Evolutionary conservation across 176 grass and related monocot genomes (phyloP).

Genomic region (Alopecurus myosuroides): DNA sequence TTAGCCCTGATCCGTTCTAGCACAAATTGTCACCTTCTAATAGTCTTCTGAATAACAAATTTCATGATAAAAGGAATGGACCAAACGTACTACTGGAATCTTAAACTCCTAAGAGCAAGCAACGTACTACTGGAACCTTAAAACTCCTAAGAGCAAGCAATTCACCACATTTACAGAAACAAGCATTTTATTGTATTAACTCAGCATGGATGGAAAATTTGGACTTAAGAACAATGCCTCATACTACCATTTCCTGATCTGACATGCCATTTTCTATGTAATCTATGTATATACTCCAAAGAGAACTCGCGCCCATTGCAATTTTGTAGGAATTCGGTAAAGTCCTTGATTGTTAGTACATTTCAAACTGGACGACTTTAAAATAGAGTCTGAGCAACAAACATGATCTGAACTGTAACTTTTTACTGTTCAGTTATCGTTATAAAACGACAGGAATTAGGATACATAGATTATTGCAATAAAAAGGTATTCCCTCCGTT

Average conservation of each 20-base stretch:
- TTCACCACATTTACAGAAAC: background rate
- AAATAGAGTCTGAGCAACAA: background rate
- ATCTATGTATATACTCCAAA: background rate
- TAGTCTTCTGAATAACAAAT: background rate
- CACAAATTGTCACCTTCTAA: slow-evolving; percentile 14
- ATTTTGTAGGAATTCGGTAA: background rate
- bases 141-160: background rate
- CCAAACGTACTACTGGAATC: background rate
- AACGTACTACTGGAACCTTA: background rate
- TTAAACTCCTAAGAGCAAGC: background rate
- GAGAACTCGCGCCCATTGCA: background rate
- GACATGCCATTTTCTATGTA: background rate
- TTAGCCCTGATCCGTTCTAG: background rate
- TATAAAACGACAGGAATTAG: background rate
- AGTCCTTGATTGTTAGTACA: background rate
- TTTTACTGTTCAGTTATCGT: background rate
- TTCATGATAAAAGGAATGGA: background rate
- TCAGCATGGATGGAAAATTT: background rate
- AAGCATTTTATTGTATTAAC: background rate
- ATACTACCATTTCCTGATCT: background rate
- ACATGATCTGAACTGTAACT: background rate
- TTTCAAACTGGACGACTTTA: background rate
- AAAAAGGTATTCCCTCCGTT: background rate
- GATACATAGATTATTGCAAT: background rate
- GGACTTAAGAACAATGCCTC: background rate